These are phyloP conservation scores for Pseudohalonectria lignicola DNA, from an alignment of 2,329 filamentous ascomycete genomes.

Conservation along the genomic window DNA sequence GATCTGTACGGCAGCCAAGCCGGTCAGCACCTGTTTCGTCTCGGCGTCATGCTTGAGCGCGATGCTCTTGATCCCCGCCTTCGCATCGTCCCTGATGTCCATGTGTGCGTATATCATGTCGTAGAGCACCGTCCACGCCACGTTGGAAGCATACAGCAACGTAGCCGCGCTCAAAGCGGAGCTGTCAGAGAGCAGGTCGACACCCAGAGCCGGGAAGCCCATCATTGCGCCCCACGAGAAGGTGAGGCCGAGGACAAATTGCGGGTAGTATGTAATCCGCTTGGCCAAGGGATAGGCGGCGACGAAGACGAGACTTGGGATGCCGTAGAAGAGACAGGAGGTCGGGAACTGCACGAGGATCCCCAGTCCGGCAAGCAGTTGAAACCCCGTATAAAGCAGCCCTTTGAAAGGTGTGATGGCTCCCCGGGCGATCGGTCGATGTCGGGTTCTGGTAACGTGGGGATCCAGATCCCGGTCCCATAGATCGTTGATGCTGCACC, in stretches of 20 bases:
- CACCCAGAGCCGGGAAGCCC: constrained; percentile 73
- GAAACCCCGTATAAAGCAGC: constrained; percentile 61
- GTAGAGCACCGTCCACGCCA: constrained; percentile 80
- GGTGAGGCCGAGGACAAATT: constrained; percentile 70
- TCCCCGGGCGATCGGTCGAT: constrained; percentile 70
- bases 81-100: constrained; percentile 77
- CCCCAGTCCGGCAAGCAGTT: constrained; percentile 62
- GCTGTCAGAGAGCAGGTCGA: constrained; percentile 58
- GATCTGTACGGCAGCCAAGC: constrained; percentile 58
- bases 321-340: constrained; percentile 64
- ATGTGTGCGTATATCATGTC: constrained; percentile 93
- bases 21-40: constrained; percentile 65
- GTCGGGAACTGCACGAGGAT: constrained; percentile 67
- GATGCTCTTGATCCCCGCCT: constrained; percentile 82
- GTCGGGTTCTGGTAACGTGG: constrained; percentile 62
- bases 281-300: constrained; percentile 74
- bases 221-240: constrained; percentile 87
- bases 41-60: constrained; percentile 67
- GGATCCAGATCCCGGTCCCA: constrained; percentile 84
- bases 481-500: constrained; percentile 83
- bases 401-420: constrained; percentile 65
- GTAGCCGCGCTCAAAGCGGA: constrained; percentile 55
- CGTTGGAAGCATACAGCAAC: constrained; percentile 64
- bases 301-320: constrained; percentile 65
- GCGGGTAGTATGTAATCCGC: constrained; percentile 77